Conservation (phyloP, 1,284 basidiomycete species). For the Puccinia coronata region DNA sequence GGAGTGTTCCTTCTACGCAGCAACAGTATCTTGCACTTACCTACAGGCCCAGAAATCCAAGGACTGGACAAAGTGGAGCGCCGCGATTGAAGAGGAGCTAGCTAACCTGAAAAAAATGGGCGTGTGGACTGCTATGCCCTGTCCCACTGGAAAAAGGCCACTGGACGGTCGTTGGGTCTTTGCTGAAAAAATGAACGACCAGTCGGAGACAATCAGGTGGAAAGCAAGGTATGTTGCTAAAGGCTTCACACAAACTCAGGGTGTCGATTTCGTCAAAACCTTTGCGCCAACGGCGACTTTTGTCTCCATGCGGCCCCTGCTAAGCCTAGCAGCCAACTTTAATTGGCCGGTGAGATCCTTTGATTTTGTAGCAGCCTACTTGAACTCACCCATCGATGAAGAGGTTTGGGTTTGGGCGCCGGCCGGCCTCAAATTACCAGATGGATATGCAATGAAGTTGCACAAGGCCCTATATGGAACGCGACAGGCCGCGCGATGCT, state of each 20-base stretch:
- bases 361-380: neutral
- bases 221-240: slow-evolving; percentile 27
- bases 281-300: slow-evolving; percentile 37
- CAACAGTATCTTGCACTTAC: neutral
- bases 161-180: neutral
- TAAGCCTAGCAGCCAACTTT: neutral
- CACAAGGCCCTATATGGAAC: neutral
- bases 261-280: slow-evolving; percentile 6
- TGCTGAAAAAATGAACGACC: neutral
- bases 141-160: neutral
- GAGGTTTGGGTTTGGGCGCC: neutral
- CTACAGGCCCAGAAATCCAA: neutral
- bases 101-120: neutral
- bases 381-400: neutral
- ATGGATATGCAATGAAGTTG: neutral
- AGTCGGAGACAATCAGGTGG: slow-evolving; percentile 20
- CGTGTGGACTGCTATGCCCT: neutral
- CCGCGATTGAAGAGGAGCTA: neutral
- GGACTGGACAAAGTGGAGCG: neutral
- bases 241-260: neutral
- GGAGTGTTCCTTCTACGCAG: no score
- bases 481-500: neutral
- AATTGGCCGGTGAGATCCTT: neutral
- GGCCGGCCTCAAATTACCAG: neutral
- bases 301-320: neutral